Evolutionary conservation across 164 flowering plant genomes (phyloP).

Genomic region (Magnolia changhungtana): DNA sequence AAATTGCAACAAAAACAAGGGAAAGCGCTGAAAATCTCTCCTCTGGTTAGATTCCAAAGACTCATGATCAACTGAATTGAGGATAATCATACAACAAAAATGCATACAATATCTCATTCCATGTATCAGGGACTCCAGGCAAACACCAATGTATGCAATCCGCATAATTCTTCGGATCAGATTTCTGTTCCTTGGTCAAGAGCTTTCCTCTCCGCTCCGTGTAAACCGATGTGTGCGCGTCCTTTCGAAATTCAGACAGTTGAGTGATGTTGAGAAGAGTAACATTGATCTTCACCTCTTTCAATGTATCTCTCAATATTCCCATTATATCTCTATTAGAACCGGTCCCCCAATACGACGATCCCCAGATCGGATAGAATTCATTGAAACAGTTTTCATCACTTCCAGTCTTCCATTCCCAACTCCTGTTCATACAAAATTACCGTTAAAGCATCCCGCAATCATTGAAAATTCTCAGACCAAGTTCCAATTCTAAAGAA

Average conservation of each 20-base stretch:
- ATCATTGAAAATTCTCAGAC: not conserved
- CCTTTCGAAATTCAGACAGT: slow-evolving; percentile 76
- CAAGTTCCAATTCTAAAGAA: not conserved
- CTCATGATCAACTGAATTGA: not conserved
- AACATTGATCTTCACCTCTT: slow-evolving; percentile 41
- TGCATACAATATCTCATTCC: slow-evolving; percentile 89
- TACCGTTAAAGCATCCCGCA: too few species aligned
- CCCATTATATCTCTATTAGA: slow-evolving; percentile 66
- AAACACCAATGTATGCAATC: slow-evolving; percentile 99
- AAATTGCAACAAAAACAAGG: too few species aligned
- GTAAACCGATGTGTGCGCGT: slow-evolving; percentile 75
- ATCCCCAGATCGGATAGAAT: slow-evolving; percentile 49
- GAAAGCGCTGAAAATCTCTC: too few species aligned
- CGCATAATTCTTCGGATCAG: slow-evolving; percentile 63
- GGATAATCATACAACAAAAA: slow-evolving; percentile 42
- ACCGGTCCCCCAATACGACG: slow-evolving; percentile 83
- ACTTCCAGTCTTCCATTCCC: slow-evolving; percentile 81
- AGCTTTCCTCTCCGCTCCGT: slow-evolving; percentile 85
- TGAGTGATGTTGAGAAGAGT: slow-evolving; percentile 79
- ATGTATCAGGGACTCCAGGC: slow-evolving; percentile 93
- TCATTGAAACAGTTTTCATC: slow-evolving; percentile 83
- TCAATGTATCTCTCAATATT: slow-evolving; percentile 39
- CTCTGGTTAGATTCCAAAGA: not conserved
- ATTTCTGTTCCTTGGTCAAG: slow-evolving; percentile 67
- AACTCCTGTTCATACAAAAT: slow-evolving; percentile 50